A percentile compares a stretch with the other conserved stretches of the same genome.
These are phyloP conservation scores for Pseudophaeomoniella oleicola DNA, from an alignment of 2,329 filamentous ascomycete species.

Conservation along the genomic window DNA sequence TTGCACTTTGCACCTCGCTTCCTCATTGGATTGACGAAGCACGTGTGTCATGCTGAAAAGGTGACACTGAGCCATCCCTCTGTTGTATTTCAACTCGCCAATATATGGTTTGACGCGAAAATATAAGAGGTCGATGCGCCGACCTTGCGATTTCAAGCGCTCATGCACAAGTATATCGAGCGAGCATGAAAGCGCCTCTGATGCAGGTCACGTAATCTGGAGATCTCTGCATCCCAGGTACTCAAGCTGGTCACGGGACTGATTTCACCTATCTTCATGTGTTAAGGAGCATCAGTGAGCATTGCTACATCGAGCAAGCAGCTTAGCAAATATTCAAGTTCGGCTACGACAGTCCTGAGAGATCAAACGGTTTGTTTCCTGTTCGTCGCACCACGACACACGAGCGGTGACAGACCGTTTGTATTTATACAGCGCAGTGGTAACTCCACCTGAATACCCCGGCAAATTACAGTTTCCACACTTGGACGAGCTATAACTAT, in stretches of 20 bases:
- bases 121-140: conserved; percentile 41
- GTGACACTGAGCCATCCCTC: conserved; percentile 7
- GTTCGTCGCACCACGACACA: too few relatives aligned
- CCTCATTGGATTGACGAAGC: conserved; percentile 2
- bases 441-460: too few relatives aligned
- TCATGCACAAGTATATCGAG: not conserved
- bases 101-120: conserved; percentile 18
- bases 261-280: conserved; percentile 2
- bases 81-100: conserved; percentile 15
- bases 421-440: too few relatives aligned
- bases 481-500: too few relatives aligned
- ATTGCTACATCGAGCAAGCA: not conserved
- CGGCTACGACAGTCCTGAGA: too few relatives aligned
- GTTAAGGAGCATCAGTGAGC: not conserved
- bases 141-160: not conserved
- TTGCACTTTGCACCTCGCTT: not conserved
- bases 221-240: not conserved
- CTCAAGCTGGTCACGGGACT: not conserved
- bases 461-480: too few relatives aligned
- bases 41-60: conserved; percentile 17
- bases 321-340: too few relatives aligned
- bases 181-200: not conserved
- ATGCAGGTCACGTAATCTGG: not conserved
- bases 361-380: too few relatives aligned
- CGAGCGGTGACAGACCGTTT: too few relatives aligned